Evolutionary conservation across 345 rosid genomes (phyloP).

Genomic region (Odontarrhena argentea): DNA sequence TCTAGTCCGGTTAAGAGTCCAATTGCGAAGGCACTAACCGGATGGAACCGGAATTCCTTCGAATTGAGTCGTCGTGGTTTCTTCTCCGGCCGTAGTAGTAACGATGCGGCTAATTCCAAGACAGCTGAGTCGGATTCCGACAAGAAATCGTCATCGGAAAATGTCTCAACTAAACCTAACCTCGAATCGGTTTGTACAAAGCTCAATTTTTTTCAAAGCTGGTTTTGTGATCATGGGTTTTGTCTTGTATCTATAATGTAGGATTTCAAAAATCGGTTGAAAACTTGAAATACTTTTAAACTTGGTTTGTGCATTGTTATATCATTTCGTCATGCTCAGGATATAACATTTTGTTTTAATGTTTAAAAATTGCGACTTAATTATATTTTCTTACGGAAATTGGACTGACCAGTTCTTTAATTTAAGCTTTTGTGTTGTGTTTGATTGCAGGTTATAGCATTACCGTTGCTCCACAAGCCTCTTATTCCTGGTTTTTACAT

Average conservation of each 20-base stretch:
- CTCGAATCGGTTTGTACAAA: conserved; percentile 63
- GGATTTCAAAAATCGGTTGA: not conserved
- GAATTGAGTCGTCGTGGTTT: conserved; percentile 47
- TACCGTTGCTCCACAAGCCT: conserved; percentile 84
- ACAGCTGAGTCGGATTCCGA: conserved; percentile 45
- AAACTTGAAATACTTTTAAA: not conserved
- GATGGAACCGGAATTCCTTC: conserved; percentile 39
- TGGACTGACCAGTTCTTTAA: conserved; percentile 1
- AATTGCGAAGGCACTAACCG: conserved; percentile 43
- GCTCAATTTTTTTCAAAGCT: not conserved
- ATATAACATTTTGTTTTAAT: not conserved
- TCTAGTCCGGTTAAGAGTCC: conserved; percentile 31
- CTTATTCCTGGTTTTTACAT: conserved; percentile 90
- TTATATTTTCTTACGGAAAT: not conserved
- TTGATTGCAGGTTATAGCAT: conserved; percentile 71
- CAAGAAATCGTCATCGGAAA: conserved; percentile 56
- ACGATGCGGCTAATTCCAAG: conserved; percentile 41
- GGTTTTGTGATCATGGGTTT: conserved; percentile 3
- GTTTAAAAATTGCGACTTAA: not conserved
- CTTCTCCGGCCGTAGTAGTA: conserved; percentile 50
- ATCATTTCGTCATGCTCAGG: not conserved
- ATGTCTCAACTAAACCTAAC: conserved; percentile 59
- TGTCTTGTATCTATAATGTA: not conserved
- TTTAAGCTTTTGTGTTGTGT: conserved; percentile 1
- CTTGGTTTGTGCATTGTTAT: not conserved